phyloP scores from a whole-genome alignment of 2,329 filamentous ascomycete species.

The Ophiostoma tasmaniense region DNA sequence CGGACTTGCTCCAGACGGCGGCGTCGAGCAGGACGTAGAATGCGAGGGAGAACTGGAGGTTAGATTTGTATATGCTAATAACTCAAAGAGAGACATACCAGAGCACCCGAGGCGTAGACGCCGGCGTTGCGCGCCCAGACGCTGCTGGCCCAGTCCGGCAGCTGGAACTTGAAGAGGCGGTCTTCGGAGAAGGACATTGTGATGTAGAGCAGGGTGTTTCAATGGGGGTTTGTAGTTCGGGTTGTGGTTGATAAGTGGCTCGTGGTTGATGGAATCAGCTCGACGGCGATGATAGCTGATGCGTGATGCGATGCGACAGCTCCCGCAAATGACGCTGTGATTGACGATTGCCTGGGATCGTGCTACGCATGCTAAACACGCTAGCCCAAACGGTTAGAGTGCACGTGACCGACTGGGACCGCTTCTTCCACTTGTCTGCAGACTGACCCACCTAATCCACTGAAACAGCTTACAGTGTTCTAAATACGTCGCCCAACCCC shows the following conservation, averaged over 20 bases:
- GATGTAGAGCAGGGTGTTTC: background rate
- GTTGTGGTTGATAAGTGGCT: background rate
- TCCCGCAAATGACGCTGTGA: background rate
- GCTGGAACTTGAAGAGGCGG: constrained; percentile 58
- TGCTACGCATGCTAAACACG: background rate
- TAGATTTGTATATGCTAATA: too few species aligned
- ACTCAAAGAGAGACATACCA: too few species aligned
- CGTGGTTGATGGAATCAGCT: background rate
- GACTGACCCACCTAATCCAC: background rate
- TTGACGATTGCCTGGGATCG: background rate
- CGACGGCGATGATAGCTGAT: background rate
- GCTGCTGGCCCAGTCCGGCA: constrained; percentile 59
- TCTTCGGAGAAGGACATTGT: constrained; percentile 41
- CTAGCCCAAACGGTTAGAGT: background rate
- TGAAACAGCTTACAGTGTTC: background rate
- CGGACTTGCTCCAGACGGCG: constrained; percentile 57
- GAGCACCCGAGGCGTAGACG: constrained; percentile 53
- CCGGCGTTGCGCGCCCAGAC: constrained; percentile 55
- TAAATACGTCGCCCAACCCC: background rate
- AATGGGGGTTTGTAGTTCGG: background rate
- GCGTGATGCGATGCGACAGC: background rate
- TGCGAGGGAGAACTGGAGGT: constrained; percentile 52
- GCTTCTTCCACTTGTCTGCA: background rate
- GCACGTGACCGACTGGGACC: background rate
- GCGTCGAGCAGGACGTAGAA: constrained; percentile 62